Conservation (phyloP, 176 grass and related monocot genomes). For the Bothriochloa decipiens region DNA sequence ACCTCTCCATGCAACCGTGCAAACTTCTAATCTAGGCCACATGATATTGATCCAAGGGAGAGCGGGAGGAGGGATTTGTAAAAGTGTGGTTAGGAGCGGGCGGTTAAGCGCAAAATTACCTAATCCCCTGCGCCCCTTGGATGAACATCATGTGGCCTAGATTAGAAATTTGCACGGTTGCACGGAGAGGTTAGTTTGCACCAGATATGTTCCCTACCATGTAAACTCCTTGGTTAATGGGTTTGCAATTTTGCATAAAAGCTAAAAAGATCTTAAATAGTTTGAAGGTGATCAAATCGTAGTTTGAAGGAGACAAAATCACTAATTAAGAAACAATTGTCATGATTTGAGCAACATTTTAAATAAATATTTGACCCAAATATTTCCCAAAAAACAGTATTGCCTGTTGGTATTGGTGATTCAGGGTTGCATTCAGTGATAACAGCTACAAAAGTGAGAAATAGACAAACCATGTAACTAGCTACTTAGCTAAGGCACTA, state of each 20-base stretch:
- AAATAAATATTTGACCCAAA: not conserved
- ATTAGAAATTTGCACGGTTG: too few species aligned
- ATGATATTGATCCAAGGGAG: too few species aligned
- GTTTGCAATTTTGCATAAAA: not conserved
- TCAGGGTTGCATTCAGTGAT: not conserved
- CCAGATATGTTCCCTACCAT: too few species aligned
- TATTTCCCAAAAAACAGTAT: not conserved
- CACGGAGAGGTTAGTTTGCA: too few species aligned
- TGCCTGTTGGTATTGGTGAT: not conserved
- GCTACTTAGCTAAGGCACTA: not conserved
- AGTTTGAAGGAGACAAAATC: not conserved
- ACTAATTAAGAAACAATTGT: not conserved
- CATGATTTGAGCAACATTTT: not conserved
- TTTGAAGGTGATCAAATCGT: not conserved
- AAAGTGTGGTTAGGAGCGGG: too few species aligned
- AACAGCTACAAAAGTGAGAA: not conserved
- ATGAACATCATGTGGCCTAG: too few species aligned
- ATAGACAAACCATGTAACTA: not conserved
- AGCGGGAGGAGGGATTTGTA: too few species aligned
- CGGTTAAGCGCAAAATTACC: too few species aligned
- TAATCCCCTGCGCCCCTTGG: too few species aligned
- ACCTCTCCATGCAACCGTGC: too few species aligned
- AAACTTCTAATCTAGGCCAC: too few species aligned
- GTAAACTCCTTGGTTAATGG: not conserved
- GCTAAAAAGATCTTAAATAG: not conserved